These are phyloP conservation scores for Lactarius pseudohatsudake DNA, from an alignment of 768 basidiomycete species.

Conservation along the genomic window DNA sequence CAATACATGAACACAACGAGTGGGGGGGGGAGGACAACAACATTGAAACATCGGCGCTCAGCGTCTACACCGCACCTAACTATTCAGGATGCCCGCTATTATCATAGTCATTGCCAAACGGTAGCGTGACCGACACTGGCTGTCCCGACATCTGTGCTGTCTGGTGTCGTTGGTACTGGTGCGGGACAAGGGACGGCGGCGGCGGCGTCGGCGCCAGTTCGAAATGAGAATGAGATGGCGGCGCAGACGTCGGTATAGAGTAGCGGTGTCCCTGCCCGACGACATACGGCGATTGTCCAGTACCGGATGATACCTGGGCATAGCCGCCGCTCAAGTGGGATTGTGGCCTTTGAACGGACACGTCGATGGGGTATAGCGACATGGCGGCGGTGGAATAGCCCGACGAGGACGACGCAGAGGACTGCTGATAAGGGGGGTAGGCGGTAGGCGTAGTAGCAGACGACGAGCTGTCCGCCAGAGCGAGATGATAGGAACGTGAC, in stretches of 20 bases:
- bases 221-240: slow-evolving; percentile 25
- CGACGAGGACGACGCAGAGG: slow-evolving; percentile 17
- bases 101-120: slow-evolving; percentile 20
- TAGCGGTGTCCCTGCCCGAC: slow-evolving; percentile 20
- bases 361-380: slow-evolving; percentile 19
- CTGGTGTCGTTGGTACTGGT: slow-evolving; percentile 5
- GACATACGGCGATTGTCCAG: slow-evolving; percentile 13
- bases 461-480: slow-evolving; percentile 9
- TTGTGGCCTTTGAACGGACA: slow-evolving; percentile 13
- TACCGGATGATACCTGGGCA: neutral
- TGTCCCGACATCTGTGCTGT: slow-evolving; percentile 10
- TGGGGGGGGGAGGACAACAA: neutral
- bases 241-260: slow-evolving; percentile 22
- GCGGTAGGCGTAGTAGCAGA: slow-evolving; percentile 6
- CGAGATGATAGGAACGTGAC: slow-evolving; percentile 16
- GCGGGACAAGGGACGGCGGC: slow-evolving; percentile 2
- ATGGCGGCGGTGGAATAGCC: slow-evolving; percentile 2
- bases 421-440: slow-evolving; percentile 16
- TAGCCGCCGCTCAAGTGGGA: slow-evolving; percentile 20
- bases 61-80: neutral
- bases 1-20: slow-evolving; percentile 12
- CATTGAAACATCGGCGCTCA: neutral
- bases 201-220: slow-evolving; percentile 22
- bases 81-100: slow-evolving; percentile 3
- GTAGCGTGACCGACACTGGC: slow-evolving; percentile 14